These are phyloP conservation scores for Gyrodon lividus DNA, from an alignment of 768 basidiomycete species.

Conservation along the genomic window DNA sequence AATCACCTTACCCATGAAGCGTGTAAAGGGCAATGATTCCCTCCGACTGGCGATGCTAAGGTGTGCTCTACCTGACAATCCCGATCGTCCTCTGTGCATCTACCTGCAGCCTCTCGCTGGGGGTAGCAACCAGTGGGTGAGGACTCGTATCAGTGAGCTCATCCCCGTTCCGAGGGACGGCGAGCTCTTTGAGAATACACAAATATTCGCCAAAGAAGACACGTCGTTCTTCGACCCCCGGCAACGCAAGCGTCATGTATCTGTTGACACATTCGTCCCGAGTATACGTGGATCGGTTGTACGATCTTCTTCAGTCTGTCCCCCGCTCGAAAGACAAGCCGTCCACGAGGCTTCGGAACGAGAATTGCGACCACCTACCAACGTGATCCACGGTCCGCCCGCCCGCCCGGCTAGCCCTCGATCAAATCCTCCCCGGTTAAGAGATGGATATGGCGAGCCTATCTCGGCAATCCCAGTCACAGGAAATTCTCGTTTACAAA, in stretches of 20 bases:
- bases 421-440: too few relatives aligned
- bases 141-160: neutral
- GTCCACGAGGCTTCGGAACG: neutral
- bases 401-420: neutral
- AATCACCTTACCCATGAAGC: constrained; percentile 1
- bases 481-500: too few relatives aligned
- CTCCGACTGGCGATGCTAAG: constrained; percentile 6
- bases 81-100: neutral
- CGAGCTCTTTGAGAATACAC: neutral
- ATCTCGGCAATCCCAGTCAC: too few relatives aligned
- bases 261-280: neutral
- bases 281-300: too few relatives aligned
- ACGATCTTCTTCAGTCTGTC: neutral
- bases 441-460: too few relatives aligned
- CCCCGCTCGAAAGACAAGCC: neutral
- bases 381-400: neutral
- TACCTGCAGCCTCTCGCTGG: neutral
- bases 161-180: neutral
- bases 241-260: neutral
- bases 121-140: neutral
- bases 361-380: neutral
- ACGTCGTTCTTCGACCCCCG: neutral
- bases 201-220: neutral
- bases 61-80: neutral
- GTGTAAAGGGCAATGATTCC: neutral